Percentiles rank a stretch among this genome's conserved stretches.
phyloP scores from a whole-genome alignment of 495 filamentous ascomycete species.

The Lasiosphaeria ovina region DNA sequence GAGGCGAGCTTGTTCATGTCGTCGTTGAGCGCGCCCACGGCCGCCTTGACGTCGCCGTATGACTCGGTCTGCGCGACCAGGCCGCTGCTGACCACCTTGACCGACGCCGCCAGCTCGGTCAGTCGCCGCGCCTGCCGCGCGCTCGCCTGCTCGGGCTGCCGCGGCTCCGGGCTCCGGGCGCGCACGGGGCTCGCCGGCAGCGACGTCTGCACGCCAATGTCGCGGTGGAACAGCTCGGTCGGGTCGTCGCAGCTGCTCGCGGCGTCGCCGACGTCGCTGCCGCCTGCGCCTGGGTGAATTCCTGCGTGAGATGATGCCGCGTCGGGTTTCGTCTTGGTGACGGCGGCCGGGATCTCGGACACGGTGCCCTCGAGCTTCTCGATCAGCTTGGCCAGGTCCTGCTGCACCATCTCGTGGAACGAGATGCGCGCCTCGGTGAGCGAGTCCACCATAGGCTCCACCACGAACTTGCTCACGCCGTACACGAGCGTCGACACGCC shows the following conservation, averaged over 20 bases:
- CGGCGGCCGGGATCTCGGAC: slow-evolving; percentile 50
- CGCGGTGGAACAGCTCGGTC: slow-evolving; percentile 86
- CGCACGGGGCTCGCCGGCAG: slow-evolving; percentile 40
- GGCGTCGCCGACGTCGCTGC: slow-evolving; percentile 33
- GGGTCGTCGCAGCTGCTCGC: slow-evolving; percentile 56
- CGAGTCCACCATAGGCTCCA: slow-evolving; percentile 76
- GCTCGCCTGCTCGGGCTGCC: slow-evolving; percentile 6
- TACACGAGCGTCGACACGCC: slow-evolving; percentile 72
- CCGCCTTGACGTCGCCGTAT: slow-evolving; percentile 36
- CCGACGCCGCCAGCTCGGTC: slow-evolving; percentile 40
- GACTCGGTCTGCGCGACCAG: slow-evolving; percentile 40
- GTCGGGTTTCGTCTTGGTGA: background rate
- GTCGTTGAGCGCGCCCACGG: slow-evolving; percentile 48
- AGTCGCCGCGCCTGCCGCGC: slow-evolving; percentile 34
- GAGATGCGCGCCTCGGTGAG: slow-evolving; percentile 78
- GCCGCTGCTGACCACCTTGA: slow-evolving; percentile 52
- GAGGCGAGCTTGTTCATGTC: slow-evolving; percentile 46
- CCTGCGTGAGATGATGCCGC: background rate
- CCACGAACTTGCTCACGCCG: slow-evolving; percentile 73
- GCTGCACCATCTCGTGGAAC: slow-evolving; percentile 64
- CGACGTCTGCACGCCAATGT: slow-evolving; percentile 83
- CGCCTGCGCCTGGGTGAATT: slow-evolving; percentile 15
- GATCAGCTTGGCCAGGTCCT: slow-evolving; percentile 68
- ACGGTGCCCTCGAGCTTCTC: slow-evolving; percentile 68
- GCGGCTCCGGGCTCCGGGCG: slow-evolving; percentile 1